Evolutionary conservation across 768 basidiomycete species (phyloP), one percentile per base, ranked within the genome.

Genomic region (Boletus subcaerulescens): DNA sequence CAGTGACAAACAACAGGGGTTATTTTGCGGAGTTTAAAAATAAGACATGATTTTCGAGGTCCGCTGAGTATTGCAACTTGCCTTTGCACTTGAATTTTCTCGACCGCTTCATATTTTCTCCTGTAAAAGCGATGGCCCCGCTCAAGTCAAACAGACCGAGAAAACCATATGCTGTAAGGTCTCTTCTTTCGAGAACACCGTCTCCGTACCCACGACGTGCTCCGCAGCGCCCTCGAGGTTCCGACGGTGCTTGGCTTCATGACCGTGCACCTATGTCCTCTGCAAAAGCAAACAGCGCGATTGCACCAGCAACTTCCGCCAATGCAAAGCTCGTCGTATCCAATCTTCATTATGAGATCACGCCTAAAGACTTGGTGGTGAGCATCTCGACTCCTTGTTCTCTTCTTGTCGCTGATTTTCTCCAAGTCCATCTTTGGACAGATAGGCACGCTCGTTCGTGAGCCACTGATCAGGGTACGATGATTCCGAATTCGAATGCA

Each of bases 391-490:
- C 31, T 26, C 41, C 40, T 24, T 29, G 38, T 49, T 38, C 43
- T 39, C 20, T 26, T 40, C 24, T 20, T n/a, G 12, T 44, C 32
- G 5, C 59, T 59, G 20, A 63, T 43, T 38, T 45, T 42, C 20
- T 49, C 9, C 4, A 63, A 95, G 92, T 79, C 82, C 73, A 92
- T 95, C 63, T 96, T 95, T 80, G 89, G 91, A 66, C 85, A 89
- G 71, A 86, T 91, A 73, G 93, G 93, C 77, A 91, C 90, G 76
- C 84, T 96, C 73, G 81, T 91, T 68, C 86, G 91, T 74, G 91
- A 93, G 80, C 93, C 93, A 76, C 76, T 84, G 73, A 93, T 96
- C 74, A 91, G 89, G 88, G 93, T 96, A 93, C 87, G 93, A 80
- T 72, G 70, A 66, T 70, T 74, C 76, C 74, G 73, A 73, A 67